These are phyloP conservation scores for Clavariopsis aquatica DNA, from an alignment of 495 filamentous ascomycete genomes.

Conservation along the genomic window DNA sequence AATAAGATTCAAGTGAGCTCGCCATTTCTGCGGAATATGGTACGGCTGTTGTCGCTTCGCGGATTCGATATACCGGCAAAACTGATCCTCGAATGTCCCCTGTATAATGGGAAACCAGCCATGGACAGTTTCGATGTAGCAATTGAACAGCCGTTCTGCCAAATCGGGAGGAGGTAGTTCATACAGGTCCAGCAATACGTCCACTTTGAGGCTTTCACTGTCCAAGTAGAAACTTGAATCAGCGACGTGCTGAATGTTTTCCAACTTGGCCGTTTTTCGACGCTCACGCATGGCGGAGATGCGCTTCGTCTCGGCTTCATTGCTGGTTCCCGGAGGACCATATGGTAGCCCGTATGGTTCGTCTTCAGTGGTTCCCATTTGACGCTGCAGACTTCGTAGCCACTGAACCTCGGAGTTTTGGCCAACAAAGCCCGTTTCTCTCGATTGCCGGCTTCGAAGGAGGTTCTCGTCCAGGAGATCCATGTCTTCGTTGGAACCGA, in stretches of 20 bases:
- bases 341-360: background rate
- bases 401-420: conserved; percentile 15
- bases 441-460: conserved; percentile 4
- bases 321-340: background rate
- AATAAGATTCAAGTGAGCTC: conserved; percentile 14
- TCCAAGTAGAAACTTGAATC: conserved; percentile 19
- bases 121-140: conserved; percentile 8
- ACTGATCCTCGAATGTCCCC: background rate
- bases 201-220: conserved; percentile 7
- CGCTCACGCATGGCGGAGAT: conserved; percentile 1
- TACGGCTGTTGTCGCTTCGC: background rate
- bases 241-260: background rate
- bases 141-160: conserved; percentile 1
- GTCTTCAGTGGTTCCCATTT: background rate
- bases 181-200: conserved; percentile 1
- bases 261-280: background rate
- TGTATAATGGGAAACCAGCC: conserved; percentile 15
- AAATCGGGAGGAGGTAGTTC: conserved; percentile 8
- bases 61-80: background rate
- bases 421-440: conserved; percentile 14
- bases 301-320: background rate
- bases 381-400: conserved; percentile 4
- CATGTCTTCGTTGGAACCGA: conserved; percentile 11
- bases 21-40: conserved; percentile 7
- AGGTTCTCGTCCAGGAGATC: conserved; percentile 18